These are phyloP conservation scores for Penicillium sp. DNA, from an alignment of 2,329 filamentous ascomycete genomes.

Conservation along the genomic window DNA sequence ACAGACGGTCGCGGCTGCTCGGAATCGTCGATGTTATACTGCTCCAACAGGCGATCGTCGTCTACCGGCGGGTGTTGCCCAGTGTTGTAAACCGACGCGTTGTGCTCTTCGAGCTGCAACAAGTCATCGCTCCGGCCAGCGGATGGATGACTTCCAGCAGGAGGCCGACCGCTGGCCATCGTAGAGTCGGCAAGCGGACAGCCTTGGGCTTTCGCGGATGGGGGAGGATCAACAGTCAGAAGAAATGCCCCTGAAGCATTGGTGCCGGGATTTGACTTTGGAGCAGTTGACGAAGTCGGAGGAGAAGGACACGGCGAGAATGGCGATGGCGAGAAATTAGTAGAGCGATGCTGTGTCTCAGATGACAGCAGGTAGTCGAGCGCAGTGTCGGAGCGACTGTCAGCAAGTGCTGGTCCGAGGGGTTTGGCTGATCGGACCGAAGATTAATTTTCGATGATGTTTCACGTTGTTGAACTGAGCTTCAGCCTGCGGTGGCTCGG, in stretches of 20 bases:
- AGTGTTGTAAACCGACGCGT: slow-evolving; percentile 56
- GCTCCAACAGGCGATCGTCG: slow-evolving; percentile 74
- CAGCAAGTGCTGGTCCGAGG: background rate
- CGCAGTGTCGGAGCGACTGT: background rate
- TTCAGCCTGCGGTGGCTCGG: background rate
- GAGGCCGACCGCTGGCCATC: slow-evolving; percentile 53
- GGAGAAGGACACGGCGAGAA: background rate
- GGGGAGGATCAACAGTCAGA: slow-evolving; percentile 17
- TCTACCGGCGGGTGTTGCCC: slow-evolving; percentile 74
- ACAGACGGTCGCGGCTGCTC: slow-evolving; percentile 72
- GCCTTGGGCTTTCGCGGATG: slow-evolving; percentile 19
- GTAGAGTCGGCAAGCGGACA: slow-evolving; percentile 33
- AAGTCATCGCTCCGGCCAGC: slow-evolving; percentile 41
- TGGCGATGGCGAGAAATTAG: background rate
- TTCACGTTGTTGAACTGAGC: slow-evolving; percentile 4
- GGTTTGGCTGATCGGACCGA: background rate
- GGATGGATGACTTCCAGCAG: slow-evolving; percentile 47
- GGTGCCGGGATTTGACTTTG: slow-evolving; percentile 14
- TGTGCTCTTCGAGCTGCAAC: slow-evolving; percentile 36
- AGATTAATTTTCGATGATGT: background rate
- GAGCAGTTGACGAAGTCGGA: background rate
- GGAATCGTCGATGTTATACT: slow-evolving; percentile 66
- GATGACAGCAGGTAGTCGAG: background rate
- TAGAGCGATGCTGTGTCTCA: background rate
- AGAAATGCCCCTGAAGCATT: slow-evolving; percentile 36